These are phyloP conservation scores for Hysterangium stoloniferum DNA, from an alignment of 768 basidiomycete genomes.

Conservation along the genomic window DNA sequence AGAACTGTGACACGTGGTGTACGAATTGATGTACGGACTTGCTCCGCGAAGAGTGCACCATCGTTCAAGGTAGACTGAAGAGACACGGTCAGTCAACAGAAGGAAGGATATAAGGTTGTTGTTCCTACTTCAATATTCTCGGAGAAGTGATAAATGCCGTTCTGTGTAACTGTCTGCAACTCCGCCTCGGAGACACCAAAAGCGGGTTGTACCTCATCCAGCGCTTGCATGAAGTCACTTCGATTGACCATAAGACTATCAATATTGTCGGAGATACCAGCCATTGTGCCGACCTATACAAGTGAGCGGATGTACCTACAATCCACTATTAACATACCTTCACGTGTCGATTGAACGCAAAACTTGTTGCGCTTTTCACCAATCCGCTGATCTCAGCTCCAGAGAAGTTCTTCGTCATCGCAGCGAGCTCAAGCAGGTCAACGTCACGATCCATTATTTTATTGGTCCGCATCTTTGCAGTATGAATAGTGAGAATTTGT, in stretches of 20 bases:
- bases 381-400: conserved; percentile 95
- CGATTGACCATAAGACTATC: conserved; percentile 86
- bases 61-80: conserved; percentile 81
- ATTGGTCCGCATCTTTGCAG: conserved; percentile 87
- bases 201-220: conserved; percentile 92
- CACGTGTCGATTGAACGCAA: conserved; percentile 95
- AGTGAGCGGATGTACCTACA: background rate
- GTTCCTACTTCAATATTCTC: conserved; percentile 61
- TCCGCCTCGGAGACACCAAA: conserved; percentile 99
- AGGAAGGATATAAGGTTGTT: background rate
- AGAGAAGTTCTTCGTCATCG: conserved; percentile 90
- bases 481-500: conserved; percentile 95
- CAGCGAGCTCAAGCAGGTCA: conserved; percentile 73
- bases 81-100: conserved; percentile 6
- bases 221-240: conserved; percentile 79
- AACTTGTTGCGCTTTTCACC: conserved; percentile 97
- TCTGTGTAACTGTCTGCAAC: conserved; percentile 84
- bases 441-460: conserved; percentile 85
- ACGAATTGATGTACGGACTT: conserved; percentile 82
- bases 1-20: conserved; percentile 90
- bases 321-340: conserved; percentile 40
- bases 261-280: conserved; percentile 92
- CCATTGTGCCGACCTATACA: conserved; percentile 79
- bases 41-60: conserved; percentile 85
- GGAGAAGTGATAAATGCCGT: conserved; percentile 92